Base-by-base conservation (phyloP, 768 basidiomycete species). In the Trametes cinnabarina region DNA sequence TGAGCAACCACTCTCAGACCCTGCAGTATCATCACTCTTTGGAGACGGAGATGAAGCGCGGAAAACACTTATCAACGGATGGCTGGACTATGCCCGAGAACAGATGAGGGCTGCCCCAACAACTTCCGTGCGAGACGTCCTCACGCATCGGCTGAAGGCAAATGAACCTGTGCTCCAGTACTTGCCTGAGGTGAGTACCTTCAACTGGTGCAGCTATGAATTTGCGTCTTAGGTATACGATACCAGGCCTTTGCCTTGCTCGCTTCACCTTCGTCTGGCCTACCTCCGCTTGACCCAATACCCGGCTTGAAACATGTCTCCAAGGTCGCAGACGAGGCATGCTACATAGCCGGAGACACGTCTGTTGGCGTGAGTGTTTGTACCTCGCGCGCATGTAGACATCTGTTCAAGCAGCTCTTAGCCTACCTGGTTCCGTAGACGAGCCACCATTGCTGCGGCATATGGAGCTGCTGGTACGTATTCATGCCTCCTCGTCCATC, bases 371-470 rank as follows among this genome's bases (percentile, higher is more conserved):
- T 90, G 67, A 43, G 80, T 72, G 9, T 3, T 1, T 15, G 26
- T 14, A 47, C 9, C 15, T 19, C 12, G 37, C 7, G 19, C 15
- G 35, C 2, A 41, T 39, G 22, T 20, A 40, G 20, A 57, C 51
- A 4, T 6, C 15, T 53, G 40, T 37, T 40, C 28, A 22, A 30
- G 34, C 50, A 35, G 25, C 10, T 46, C 22, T 60, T 49, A 92
- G 90, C 72, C 83, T 50, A 76, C 80, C 8, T 93, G 91, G 91
- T 92, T 92, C 69, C 73, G 84, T 6, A 81, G 77, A 34, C 77
- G 92, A 32, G 82, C 81, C 0, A 81, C 87, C 1, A 65, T 92
- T 28, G 83, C 87, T 7, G 77, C 81, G 1, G 73, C 89, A 14
- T 94, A 93, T 63, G 77, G 82, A 14, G 84, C 87, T n/a, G 83